phyloP scores from a whole-genome alignment of 2,329 filamentous ascomycete genomes.

The Coniochaeta pulveracea region DNA sequence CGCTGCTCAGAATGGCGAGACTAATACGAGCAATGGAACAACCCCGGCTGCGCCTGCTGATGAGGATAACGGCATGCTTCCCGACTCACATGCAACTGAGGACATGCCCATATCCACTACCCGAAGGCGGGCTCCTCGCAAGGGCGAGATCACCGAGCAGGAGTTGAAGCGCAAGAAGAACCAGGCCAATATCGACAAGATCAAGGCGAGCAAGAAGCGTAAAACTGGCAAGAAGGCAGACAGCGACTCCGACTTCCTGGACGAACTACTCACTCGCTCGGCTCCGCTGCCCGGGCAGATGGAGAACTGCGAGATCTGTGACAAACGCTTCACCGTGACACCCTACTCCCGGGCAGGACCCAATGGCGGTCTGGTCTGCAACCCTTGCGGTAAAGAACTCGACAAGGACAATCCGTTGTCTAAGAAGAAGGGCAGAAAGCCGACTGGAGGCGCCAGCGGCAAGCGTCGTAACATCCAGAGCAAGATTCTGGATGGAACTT shows the following conservation, averaged over 20 bases:
- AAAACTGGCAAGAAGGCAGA: conserved; percentile 46
- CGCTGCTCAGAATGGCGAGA: conserved; percentile 12
- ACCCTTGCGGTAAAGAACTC: conserved; percentile 66
- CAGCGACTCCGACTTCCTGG: conserved; percentile 33
- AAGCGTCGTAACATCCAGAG: conserved; percentile 70
- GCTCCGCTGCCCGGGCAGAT: conserved; percentile 69
- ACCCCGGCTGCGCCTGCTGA: conserved; percentile 8
- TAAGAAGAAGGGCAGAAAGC: conserved; percentile 43
- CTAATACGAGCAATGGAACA: conserved; percentile 1
- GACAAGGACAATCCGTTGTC: conserved; percentile 51
- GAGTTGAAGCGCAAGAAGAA: conserved; percentile 40
- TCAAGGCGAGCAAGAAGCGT: conserved; percentile 48
- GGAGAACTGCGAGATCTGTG: conserved; percentile 76
- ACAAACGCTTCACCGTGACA: conserved; percentile 86
- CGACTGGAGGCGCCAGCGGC: conserved; percentile 41
- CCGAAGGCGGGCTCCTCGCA: conserved; percentile 13
- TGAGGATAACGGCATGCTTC: not conserved
- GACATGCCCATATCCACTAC: conserved; percentile 5
- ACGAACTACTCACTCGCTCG: conserved; percentile 33
- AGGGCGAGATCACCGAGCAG: conserved; percentile 13
- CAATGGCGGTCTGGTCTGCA: conserved; percentile 76
- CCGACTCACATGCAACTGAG: not conserved
- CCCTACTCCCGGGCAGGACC: conserved; percentile 75
- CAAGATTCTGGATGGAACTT: conserved; percentile 68
- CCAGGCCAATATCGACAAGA: conserved; percentile 45